Evolutionary conservation across 2,329 filamentous ascomycete genomes (phyloP).

Genomic region (Corynespora cassiicola): DNA sequence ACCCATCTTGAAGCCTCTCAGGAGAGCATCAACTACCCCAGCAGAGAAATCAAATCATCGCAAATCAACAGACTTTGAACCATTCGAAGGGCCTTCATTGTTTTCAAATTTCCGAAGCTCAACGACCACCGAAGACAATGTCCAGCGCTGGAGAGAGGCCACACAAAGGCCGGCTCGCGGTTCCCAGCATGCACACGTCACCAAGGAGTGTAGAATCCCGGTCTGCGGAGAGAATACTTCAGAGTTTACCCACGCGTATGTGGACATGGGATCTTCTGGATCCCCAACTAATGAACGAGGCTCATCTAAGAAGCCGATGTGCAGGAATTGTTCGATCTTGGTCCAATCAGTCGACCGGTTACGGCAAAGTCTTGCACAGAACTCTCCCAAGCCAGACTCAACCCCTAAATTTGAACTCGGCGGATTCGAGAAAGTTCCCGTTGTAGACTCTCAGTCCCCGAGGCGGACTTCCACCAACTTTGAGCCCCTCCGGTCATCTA

Average conservation of each 20-base stretch:
- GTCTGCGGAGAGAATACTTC: slow-evolving; percentile 24
- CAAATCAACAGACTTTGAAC: slow-evolving; percentile 23
- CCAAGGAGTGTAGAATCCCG: slow-evolving; percentile 4
- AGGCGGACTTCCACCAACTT: too few species aligned
- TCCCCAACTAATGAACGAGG: not conserved
- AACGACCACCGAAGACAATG: slow-evolving; percentile 31
- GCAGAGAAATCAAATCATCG: slow-evolving; percentile 5
- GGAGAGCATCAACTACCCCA: slow-evolving; percentile 31
- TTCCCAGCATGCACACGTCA: not conserved
- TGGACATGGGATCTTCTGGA: slow-evolving; percentile 8
- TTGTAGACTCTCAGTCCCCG: too few species aligned
- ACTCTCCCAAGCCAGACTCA: too few species aligned
- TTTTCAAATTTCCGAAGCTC: slow-evolving; percentile 28
- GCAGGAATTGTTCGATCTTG: slow-evolving; percentile 32
- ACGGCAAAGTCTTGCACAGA: slow-evolving; percentile 21
- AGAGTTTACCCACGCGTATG: slow-evolving; percentile 21
- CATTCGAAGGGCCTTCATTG: slow-evolving; percentile 24
- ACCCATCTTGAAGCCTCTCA: slow-evolving; percentile 18
- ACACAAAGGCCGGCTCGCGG: not conserved
- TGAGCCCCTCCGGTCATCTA: too few species aligned
- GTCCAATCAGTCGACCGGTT: slow-evolving; percentile 29
- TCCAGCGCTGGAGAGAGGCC: slow-evolving; percentile 22
- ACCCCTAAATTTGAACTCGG: too few species aligned
- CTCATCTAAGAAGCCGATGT: slow-evolving; percentile 7
- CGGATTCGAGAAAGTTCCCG: too few species aligned